Evolutionary conservation across 495 filamentous ascomycete species (phyloP).

Genomic region (Delitschia confertaspora): DNA sequence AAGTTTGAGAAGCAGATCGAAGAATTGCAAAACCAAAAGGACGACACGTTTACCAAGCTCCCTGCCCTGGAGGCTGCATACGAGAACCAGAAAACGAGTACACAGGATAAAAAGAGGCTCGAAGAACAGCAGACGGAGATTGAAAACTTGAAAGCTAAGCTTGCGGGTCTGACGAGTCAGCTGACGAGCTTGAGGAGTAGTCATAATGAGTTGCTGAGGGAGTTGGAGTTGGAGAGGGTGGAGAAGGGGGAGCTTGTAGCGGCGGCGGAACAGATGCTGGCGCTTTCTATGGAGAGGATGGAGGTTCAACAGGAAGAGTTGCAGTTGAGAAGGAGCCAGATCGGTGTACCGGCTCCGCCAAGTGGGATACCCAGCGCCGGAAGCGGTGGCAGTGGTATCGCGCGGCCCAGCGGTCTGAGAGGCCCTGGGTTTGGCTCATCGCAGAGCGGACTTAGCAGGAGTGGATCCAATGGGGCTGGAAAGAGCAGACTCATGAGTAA

Average conservation of each 20-base stretch:
- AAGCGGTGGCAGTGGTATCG: slow-evolving; percentile 9
- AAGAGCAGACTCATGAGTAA: slow-evolving; percentile 27
- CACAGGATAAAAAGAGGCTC: slow-evolving; percentile 40
- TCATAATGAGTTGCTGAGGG: slow-evolving; percentile 51
- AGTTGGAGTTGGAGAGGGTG: slow-evolving; percentile 67
- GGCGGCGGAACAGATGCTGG: slow-evolving; percentile 81
- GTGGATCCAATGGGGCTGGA: slow-evolving; percentile 14
- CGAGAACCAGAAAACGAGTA: slow-evolving; percentile 39
- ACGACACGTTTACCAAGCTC: slow-evolving; percentile 54
- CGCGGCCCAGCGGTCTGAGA: slow-evolving; percentile 16
- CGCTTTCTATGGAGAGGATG: slow-evolving; percentile 32
- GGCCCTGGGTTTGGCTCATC: slow-evolving; percentile 14
- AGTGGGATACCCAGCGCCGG: too few relatives aligned
- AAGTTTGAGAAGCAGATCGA: slow-evolving; percentile 63
- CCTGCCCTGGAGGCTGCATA: slow-evolving; percentile 25
- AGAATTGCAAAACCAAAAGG: slow-evolving; percentile 54
- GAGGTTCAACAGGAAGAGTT: slow-evolving; percentile 21
- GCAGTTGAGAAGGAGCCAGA: slow-evolving; percentile 7
- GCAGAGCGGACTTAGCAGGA: slow-evolving; percentile 5
- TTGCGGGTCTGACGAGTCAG: slow-evolving; percentile 63
- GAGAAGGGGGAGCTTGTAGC: slow-evolving; percentile 94
- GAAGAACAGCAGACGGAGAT: slow-evolving; percentile 45
- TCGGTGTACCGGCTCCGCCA: too few relatives aligned
- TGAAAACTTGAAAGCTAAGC: slow-evolving; percentile 46
- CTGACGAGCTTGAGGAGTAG: slow-evolving; percentile 55